phyloP scores from a whole-genome alignment of 371 early-diverging fungal species.

The Lichtheimia ornata region DNA sequence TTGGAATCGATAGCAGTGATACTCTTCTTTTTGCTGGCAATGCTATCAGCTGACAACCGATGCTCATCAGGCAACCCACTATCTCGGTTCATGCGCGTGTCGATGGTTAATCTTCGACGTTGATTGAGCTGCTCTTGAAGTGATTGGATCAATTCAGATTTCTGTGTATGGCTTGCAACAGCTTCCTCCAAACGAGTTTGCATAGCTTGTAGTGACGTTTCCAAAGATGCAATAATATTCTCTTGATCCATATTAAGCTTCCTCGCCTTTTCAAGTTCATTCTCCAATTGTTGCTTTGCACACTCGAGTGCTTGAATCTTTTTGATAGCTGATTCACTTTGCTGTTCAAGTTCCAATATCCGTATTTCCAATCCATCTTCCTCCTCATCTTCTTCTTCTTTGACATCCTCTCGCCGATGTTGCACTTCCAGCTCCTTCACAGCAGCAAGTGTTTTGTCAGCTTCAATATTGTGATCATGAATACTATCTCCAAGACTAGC shows the following conservation, averaged over 20 bases:
- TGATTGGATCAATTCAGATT: constrained; percentile 13
- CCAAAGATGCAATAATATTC: constrained; percentile 17
- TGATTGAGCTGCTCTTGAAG: constrained; percentile 16
- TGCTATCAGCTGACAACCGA: constrained; percentile 8
- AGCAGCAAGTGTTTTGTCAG: no score
- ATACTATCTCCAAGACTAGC: no score
- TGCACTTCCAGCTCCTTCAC: no score
- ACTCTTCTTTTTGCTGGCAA: constrained; percentile 12
- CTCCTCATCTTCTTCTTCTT: no score
- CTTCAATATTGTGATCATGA: no score
- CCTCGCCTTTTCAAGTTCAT: constrained; percentile 6
- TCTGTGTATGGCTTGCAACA: constrained; percentile 17
- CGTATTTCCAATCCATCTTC: no score
- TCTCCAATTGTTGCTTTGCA: constrained; percentile 5
- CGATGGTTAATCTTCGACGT: constrained; percentile 17
- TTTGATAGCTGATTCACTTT: constrained; percentile 8
- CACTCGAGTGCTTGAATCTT: constrained; percentile 3
- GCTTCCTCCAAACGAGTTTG: constrained; percentile 20
- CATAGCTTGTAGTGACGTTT: constrained; percentile 15
- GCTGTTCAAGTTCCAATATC: constrained; percentile 1
- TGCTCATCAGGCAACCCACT: constrained; percentile 20
- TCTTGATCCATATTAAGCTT: constrained; percentile 14
- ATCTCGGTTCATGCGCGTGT: constrained; percentile 11
- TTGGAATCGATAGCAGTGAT: constrained; percentile 3
- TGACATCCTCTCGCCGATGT: no score